Base-by-base conservation (phyloP, 352 stramenopile species). In the Phytophthora crassamura region DNA sequence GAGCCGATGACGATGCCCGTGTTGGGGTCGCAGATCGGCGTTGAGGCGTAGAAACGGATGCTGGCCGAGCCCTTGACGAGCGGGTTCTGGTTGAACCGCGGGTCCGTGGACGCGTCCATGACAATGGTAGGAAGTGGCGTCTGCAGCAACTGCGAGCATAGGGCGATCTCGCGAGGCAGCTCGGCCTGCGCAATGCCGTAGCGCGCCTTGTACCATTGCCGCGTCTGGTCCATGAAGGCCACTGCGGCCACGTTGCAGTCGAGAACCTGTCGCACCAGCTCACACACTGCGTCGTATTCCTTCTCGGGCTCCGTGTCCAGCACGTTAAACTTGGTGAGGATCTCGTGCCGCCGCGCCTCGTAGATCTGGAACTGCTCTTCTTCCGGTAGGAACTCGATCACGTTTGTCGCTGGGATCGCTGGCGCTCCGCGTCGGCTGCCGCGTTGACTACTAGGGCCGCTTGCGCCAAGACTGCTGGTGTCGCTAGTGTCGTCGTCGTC, bases 31-130 rank as follows among this genome's bases (percentile, higher is more conserved):
- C 83, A 86, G 53, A 94, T 86, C 0, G 86, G 84, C 7, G 78
- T 78, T 2, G 78, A 80, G 8, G 96, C 96, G 69, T 98, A 98
- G 69, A 99, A 98, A 5, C 94, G 86, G 55, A 99, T 97, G 69
- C 88, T 74, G 3, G 91, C 89, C 16, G 79, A 80, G 33, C 93
- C 91, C 0, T 78, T 95, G 10, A 98, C 93, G 8, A 98, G 74
- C 34, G 87, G 80, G 63, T 97, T 98, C 8, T 84, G 49, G 12
- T 60, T 63, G 67, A 98, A 98, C 4, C 94, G 84, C 18, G 64
- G 41, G 69, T 99, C 94, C 49, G 89, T 73, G 1, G 74, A 72
- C 5, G 84, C 82, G 64, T 99, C 90, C 48, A 89, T 82, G 16
- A 98, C 74, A 43, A 94, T 76, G 0, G 87, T 94, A 14, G 86